phyloP scores from a whole-genome alignment of 2,329 filamentous ascomycete genomes.

The Exophiala alcalophila region DNA sequence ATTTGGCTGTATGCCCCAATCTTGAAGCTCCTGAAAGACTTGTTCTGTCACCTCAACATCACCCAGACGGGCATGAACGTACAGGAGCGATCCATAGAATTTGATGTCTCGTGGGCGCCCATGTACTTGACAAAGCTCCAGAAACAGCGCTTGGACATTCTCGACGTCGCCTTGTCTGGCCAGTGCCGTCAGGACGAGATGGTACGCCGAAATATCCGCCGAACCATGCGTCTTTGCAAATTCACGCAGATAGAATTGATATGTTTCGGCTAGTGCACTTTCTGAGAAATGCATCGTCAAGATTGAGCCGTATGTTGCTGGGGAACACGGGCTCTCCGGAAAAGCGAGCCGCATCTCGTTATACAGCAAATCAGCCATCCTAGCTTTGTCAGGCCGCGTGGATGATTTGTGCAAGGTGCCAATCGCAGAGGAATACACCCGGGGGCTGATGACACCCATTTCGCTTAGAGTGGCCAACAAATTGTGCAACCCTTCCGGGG shows the following conservation, averaged over 20 bases:
- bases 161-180: conserved; percentile 47
- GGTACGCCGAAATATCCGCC: conserved; percentile 37
- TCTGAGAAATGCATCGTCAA: conserved; percentile 16
- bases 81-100: conserved; percentile 58
- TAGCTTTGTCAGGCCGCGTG: conserved; percentile 24
- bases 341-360: conserved; percentile 38
- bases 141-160: conserved; percentile 46
- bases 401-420: conserved; percentile 34
- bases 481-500: conserved; percentile 20
- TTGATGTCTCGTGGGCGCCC: conserved; percentile 35
- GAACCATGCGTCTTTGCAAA: conserved; percentile 35
- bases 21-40: conserved; percentile 62
- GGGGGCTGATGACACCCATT: conserved; percentile 4
- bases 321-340: conserved; percentile 11
- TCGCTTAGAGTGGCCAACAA: conserved; percentile 19
- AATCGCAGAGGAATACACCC: conserved; percentile 27
- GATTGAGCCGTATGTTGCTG: conserved; percentile 11
- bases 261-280: conserved; percentile 11
- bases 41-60: conserved; percentile 59
- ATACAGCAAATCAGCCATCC: conserved; percentile 39
- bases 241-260: conserved; percentile 44
- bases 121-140: conserved; percentile 40
- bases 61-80: conserved; percentile 67
- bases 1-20: conserved; percentile 58
- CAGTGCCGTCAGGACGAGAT: conserved; percentile 41